Conservation (phyloP, 2,329 filamentous ascomycete genomes). For the Trichothecium roseum region DNA sequence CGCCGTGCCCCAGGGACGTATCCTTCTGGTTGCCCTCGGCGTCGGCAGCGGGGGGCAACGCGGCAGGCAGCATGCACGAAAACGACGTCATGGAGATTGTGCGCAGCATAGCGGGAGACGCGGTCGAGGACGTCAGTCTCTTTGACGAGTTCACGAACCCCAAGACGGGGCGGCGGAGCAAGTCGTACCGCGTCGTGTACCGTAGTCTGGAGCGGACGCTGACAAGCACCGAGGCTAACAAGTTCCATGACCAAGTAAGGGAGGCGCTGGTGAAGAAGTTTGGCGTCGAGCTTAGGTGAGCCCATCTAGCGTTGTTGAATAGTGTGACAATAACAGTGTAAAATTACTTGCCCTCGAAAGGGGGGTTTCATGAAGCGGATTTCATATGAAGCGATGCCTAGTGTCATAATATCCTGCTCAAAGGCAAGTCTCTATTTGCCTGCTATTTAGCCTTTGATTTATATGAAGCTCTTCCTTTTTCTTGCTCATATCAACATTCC, state of each 20-base stretch:
- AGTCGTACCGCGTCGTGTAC: constrained; percentile 92
- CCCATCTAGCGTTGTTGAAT: not conserved
- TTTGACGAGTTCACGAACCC: constrained; percentile 85
- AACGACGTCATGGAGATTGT: constrained; percentile 98
- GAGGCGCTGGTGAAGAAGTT: constrained; percentile 56
- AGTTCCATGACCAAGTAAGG: constrained; percentile 60
- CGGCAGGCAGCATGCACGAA: constrained; percentile 59
- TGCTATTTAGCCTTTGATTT: constrained; percentile 1
- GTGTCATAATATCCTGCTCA: no score
- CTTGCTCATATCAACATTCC: no score
- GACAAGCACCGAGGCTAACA: constrained; percentile 71
- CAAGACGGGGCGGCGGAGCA: constrained; percentile 69
- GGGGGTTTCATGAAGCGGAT: no score
- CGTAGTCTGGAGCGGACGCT: constrained; percentile 84
- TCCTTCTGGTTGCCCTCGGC: constrained; percentile 69
- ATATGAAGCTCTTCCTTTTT: not conserved
- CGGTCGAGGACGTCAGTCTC: constrained; percentile 77
- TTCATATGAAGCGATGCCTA: no score
- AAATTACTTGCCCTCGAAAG: no score
- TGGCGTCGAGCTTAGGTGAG: constrained; percentile 54
- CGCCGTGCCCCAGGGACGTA: constrained; percentile 82
- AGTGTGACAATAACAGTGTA: no score
- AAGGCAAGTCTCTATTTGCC: no score
- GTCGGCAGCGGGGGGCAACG: constrained; percentile 37
- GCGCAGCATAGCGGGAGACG: constrained; percentile 68